Base-by-base conservation (phyloP, 2,329 filamentous ascomycete species). In the Hortaea werneckii region DNA sequence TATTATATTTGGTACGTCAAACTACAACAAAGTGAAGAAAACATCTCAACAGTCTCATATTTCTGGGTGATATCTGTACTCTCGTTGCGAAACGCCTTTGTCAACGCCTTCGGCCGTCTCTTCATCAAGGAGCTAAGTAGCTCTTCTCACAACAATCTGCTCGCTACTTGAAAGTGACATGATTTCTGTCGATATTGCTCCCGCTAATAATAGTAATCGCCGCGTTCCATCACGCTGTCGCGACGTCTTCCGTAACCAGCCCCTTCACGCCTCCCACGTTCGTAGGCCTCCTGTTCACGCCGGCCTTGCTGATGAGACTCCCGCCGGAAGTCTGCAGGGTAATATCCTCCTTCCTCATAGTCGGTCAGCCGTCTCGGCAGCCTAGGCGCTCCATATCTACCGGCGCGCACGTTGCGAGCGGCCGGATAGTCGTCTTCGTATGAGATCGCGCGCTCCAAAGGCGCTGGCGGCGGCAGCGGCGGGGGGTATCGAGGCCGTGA, bases 1-100 rank as follows among this genome's bases (percentile, higher is more conserved):
- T 45, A 45, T 41, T 41, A 45, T 45, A 45, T 45, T 20, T 45
- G 43, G 43, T 45, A 45, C 29, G 32, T 40, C 27, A 26, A 20
- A 43, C 26, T 44, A 28, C 13, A 44, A 40, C 13, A 37, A 20
- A 20, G 20, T 20, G 20, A 4, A 20, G 20, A 20, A 20, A 20
- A 20, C 20, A 20, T 20, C 20, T 20, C 20, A 20, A 20, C 20
- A 20, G 20, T 20, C 20, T 20, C 20, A 2, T 20, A 20, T 20
- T 20, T 20, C 20, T 20, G 20, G 20, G 20, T 20, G 20, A 2
- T 2, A 20, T 20, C 20, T 20, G 20, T 20, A 20, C 20, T 20
- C 20, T 4, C 20, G 20, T 20, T 20, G 20, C 20, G 20, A 20
- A 20, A 20, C 20, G 20, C 20, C 20, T 20, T 20, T 20, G 20